Evolutionary conservation across 2,329 filamentous ascomycete genomes (phyloP).

Genomic region (Cladobotryum mycophilum): DNA sequence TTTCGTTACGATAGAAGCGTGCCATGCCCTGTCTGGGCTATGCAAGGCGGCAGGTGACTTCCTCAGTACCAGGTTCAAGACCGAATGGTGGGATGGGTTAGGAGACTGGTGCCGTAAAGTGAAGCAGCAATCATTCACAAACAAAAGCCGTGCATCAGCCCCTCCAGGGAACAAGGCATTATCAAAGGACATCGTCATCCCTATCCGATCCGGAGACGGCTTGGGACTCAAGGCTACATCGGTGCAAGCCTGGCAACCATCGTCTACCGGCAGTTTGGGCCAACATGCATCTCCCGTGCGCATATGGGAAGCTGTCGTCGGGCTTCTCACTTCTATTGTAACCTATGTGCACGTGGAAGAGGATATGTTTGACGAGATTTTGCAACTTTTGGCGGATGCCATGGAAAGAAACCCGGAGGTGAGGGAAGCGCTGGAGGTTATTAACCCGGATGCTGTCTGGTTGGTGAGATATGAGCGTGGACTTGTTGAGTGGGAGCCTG

Average conservation of each 20-base stretch:
- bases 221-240: conserved; percentile 14
- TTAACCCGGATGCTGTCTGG: conserved; percentile 76
- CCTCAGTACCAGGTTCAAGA: conserved; percentile 66
- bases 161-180: not conserved
- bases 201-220: conserved; percentile 21
- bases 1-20: conserved; percentile 64
- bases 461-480: conserved; percentile 49
- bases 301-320: conserved; percentile 57
- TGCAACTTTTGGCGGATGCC: conserved; percentile 53
- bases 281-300: conserved; percentile 55
- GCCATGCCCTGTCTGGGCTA: conserved; percentile 60
- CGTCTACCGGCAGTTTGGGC: conserved; percentile 38
- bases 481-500: conserved; percentile 28
- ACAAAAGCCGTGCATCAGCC: conserved; percentile 9
- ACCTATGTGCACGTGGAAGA: conserved; percentile 59
- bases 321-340: conserved; percentile 55
- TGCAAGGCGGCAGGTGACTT: conserved; percentile 75
- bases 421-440: conserved; percentile 50
- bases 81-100: conserved; percentile 59
- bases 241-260: conserved; percentile 10
- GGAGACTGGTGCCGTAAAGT: conserved; percentile 41
- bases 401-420: conserved; percentile 42
- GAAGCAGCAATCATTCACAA: conserved; percentile 33
- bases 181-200: conserved; percentile 25
- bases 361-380: conserved; percentile 63